phyloP scores from a whole-genome alignment of 2,329 filamentous ascomycete species.

The Trichophyton schoenleinii region DNA sequence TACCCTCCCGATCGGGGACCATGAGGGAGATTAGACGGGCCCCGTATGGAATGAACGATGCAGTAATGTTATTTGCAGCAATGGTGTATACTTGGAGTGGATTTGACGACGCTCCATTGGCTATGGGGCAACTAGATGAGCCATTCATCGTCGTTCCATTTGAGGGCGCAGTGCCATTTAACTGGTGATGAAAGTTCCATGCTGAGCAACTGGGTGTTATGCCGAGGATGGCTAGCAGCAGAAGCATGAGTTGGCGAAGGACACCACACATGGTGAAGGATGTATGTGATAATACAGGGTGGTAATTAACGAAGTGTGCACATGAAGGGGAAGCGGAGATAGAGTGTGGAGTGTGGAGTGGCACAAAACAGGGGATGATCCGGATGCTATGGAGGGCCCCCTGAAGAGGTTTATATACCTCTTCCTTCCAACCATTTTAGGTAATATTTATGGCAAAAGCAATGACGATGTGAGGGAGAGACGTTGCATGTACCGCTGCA shows the following conservation, averaged over 20 bases:
- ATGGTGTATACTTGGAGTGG: conserved; percentile 36
- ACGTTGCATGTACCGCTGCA: background rate
- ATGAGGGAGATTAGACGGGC: conserved; percentile 36
- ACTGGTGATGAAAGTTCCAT: background rate
- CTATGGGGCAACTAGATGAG: background rate
- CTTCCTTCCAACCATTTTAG: too few relatives aligned
- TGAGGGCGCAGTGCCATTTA: too few relatives aligned
- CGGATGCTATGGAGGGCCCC: too few relatives aligned
- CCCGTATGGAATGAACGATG: conserved; percentile 37
- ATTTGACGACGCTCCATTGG: conserved; percentile 9
- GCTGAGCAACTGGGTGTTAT: background rate
- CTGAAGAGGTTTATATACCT: too few relatives aligned
- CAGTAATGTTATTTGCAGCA: conserved; percentile 36
- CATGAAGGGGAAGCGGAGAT: too few relatives aligned
- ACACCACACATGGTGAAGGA: conserved; percentile 3
- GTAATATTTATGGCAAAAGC: background rate
- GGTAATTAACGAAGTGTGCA: background rate
- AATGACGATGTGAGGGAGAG: background rate
- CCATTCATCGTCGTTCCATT: background rate
- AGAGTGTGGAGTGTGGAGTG: too few relatives aligned
- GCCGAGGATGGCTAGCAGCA: background rate
- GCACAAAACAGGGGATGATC: too few relatives aligned
- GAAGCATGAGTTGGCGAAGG: background rate
- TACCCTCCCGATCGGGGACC: conserved; percentile 40
- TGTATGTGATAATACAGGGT: background rate